Base-by-base conservation (phyloP, 73 alveolate species). In the Paramecium caudatum region DNA sequence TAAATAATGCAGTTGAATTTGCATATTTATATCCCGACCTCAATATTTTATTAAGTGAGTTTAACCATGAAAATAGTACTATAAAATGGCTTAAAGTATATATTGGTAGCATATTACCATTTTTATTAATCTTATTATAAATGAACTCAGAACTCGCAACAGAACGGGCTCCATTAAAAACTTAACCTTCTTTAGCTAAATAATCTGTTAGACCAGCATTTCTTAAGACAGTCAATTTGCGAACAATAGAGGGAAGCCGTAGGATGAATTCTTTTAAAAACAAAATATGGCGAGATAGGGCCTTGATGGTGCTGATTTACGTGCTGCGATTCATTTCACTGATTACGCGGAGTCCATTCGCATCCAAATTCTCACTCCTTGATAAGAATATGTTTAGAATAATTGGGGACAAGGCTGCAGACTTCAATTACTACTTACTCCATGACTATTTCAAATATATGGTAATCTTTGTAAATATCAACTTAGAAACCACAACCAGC, bases 381-480 rank as follows among this genome's bases (percentile, higher is more conserved):
- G 37, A 33, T 15, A 70, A 46, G 17, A 70, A 39, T n/a, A 70
- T 70, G 87, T 70, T 70, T 70, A 70, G 65, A 9, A 70, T 70
- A 2, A 70, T 70, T 39, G 87, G 87, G 5, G 87, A 70, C 12
- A 70, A 70, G 39, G 63, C 68, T 16, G 61, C 87, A 8, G 63
- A 70, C 30, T 70, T 70, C 43, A 36, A 33, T 21, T 70, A 39
- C 39, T 70, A 70, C 27, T n/a, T 70, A 16, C 41, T 70, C 41
- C 15, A 43, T 25, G 63, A 70, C 39, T 70, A 70, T 39, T 70
- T 70, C 39, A 70, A 70, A 70, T 70, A 70, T 39, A 25, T 25
- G 61, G 87, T 70, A 70, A 70, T 39, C n/a, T n/a, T n/a, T 9
- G 19, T 12, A 12, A 48, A 37, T 70, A 70, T 70, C 13, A 30